A percentile compares a stretch with the other conserved stretches of the same genome.
Conservation (phyloP, 805 yeast genomes). For the Myxozyma udenii region DNA sequence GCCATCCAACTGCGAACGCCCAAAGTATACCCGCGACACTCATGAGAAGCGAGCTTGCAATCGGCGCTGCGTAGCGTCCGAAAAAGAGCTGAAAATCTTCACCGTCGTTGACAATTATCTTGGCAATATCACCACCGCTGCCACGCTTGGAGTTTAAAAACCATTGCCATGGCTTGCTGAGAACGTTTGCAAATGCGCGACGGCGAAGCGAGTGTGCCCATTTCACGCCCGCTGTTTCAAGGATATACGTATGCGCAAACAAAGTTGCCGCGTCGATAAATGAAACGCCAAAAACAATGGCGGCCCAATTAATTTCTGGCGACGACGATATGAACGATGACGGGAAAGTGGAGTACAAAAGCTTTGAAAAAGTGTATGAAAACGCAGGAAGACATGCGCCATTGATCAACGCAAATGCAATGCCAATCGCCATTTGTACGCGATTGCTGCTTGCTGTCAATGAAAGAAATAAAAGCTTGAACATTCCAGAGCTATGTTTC, state of each 20-base stretch:
- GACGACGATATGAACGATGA: conserved; percentile 30
- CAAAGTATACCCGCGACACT: conserved; percentile 64
- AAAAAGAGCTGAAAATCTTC: conserved; percentile 70
- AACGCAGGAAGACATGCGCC: conserved; percentile 74
- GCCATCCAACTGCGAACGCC: conserved; percentile 83
- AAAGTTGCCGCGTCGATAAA: conserved; percentile 57
- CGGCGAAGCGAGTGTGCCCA: conserved; percentile 61
- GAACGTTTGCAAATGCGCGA: conserved; percentile 48
- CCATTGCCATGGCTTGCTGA: conserved; percentile 55
- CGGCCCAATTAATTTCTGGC: conserved; percentile 56
- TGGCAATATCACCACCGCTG: conserved; percentile 39
- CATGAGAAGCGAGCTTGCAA: conserved; percentile 53
- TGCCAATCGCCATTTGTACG: conserved; percentile 44
- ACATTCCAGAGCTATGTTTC: background rate
- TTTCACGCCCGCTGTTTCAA: conserved; percentile 61
- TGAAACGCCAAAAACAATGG: conserved; percentile 61
- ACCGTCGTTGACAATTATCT: conserved; percentile 71
- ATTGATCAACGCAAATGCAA: conserved; percentile 50
- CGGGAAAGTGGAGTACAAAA: conserved; percentile 63
- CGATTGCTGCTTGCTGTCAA: background rate
- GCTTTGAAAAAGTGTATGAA: conserved; percentile 69
- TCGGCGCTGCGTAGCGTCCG: conserved; percentile 57
- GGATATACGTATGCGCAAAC: conserved; percentile 49
- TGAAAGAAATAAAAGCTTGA: background rate
- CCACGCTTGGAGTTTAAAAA: conserved; percentile 28